These are phyloP conservation scores for Chlorencoelia australis DNA, from an alignment of 2,329 filamentous ascomycete species.

Conservation along the genomic window DNA sequence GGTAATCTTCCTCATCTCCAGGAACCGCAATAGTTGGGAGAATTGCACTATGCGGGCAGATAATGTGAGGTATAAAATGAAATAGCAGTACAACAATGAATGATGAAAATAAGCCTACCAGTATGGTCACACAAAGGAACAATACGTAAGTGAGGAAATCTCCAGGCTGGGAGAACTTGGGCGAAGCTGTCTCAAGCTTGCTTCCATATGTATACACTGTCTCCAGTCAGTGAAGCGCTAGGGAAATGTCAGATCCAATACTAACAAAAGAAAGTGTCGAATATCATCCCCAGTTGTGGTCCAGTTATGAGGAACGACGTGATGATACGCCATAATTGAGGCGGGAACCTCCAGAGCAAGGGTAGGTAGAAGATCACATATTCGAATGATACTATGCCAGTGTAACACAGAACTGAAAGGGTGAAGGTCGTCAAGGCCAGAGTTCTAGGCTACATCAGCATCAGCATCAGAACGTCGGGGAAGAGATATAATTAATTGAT, in stretches of 20 bases:
- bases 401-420: conserved; percentile 48
- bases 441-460: conserved; percentile 45
- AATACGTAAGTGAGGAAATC: conserved; percentile 57
- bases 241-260: conserved; percentile 12
- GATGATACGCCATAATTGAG: conserved; percentile 30
- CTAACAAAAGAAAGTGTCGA: conserved; percentile 61
- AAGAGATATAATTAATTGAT: conserved; percentile 18
- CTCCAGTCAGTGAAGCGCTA: conserved; percentile 10
- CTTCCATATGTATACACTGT: conserved; percentile 58
- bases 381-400: conserved; percentile 38
- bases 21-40: conserved; percentile 47
- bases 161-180: conserved; percentile 51
- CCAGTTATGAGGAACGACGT: conserved; percentile 30
- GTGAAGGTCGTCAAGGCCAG: conserved; percentile 50
- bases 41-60: conserved; percentile 44
- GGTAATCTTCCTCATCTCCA: conserved; percentile 50
- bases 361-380: conserved; percentile 41
- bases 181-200: conserved; percentile 49
- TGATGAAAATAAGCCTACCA: conserved; percentile 43
- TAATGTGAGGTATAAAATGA: conserved; percentile 44
- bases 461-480: conserved; percentile 29
- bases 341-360: conserved; percentile 39
- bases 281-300: conserved; percentile 37
- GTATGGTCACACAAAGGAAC: conserved; percentile 50
- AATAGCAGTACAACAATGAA: conserved; percentile 7